Evolutionary conservation across 768 basidiomycete species (phyloP).

Genomic region (Boletus rufocinnamomeus): DNA sequence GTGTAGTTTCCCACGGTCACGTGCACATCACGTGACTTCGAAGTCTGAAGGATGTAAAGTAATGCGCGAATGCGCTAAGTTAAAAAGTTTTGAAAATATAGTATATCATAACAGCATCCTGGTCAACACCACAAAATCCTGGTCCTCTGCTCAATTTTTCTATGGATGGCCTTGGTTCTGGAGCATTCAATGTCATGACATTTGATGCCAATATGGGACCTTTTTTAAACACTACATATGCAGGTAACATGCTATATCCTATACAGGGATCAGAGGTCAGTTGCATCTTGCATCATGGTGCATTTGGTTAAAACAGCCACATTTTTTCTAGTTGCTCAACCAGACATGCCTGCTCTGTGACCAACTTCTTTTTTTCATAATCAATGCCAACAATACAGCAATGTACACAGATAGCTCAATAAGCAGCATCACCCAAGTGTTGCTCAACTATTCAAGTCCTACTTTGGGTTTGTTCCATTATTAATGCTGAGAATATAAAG

Average conservation of each 20-base stretch:
- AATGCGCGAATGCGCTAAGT: too few relatives aligned
- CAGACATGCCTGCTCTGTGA: neutral
- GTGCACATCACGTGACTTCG: too few relatives aligned
- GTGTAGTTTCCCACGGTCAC: too few relatives aligned
- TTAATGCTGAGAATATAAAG: too few relatives aligned
- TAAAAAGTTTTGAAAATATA: too few relatives aligned
- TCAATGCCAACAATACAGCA: neutral
- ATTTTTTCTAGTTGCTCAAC: neutral
- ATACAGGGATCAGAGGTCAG: neutral
- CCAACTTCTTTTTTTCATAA: neutral
- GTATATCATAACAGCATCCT: too few relatives aligned
- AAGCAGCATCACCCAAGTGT: too few relatives aligned
- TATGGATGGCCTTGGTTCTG: neutral
- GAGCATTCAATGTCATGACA: neutral
- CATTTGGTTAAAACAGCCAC: neutral
- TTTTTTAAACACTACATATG: neutral
- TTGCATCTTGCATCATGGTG: neutral
- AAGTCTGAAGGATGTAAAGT: too few relatives aligned
- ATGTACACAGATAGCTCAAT: neutral
- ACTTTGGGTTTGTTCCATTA: too few relatives aligned
- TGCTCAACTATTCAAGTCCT: too few relatives aligned
- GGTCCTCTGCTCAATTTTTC: neutral
- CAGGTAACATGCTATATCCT: neutral
- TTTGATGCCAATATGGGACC: accelerated
- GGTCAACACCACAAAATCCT: neutral